These are phyloP conservation scores for Sergeia podlipaevii DNA, from an alignment of 208 protist genomes.

Conservation along the genomic window DNA sequence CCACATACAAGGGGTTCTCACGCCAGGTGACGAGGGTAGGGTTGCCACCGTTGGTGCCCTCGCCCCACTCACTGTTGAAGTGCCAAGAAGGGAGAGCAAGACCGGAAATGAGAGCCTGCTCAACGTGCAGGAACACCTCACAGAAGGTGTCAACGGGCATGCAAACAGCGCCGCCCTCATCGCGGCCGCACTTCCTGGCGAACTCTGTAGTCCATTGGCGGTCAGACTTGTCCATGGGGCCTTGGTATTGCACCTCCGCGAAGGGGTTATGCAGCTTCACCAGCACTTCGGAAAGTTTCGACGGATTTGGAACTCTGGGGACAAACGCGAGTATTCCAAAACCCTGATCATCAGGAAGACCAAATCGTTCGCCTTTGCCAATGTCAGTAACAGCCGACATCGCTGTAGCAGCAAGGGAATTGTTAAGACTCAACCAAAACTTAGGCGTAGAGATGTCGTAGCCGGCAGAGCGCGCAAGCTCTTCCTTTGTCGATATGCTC, in stretches of 20 bases:
- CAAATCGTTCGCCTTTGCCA: constrained; percentile 18
- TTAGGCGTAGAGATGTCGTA: constrained; percentile 26
- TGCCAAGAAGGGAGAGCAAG: constrained; percentile 20
- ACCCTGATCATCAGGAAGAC: constrained; percentile 32
- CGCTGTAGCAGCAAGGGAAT: constrained; percentile 24
- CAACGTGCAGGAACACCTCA: constrained; percentile 33
- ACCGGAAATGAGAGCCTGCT: constrained; percentile 31
- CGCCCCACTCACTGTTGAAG: constrained; percentile 47
- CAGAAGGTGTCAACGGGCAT: constrained; percentile 52
- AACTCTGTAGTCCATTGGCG: constrained; percentile 31
- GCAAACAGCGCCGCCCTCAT: constrained; percentile 36
- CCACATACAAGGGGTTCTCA: constrained; percentile 52
- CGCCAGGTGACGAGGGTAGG: constrained; percentile 47
- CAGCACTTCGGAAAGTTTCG: constrained; percentile 32
- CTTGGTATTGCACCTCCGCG: constrained; percentile 34
- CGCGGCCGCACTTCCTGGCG: constrained; percentile 10
- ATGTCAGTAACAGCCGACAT: constrained; percentile 16
- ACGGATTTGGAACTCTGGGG: constrained; percentile 10
- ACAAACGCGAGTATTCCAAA: constrained; percentile 60
- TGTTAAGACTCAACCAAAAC: constrained; percentile 53
- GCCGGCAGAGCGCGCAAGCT: constrained; percentile 15
- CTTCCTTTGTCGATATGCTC: constrained; percentile 21
- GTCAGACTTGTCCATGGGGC: constrained; percentile 51
- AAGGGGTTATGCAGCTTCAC: constrained; percentile 64
- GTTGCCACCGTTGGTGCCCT: constrained; percentile 49